These are phyloP conservation scores for Komagataella phaffii DNA, from an alignment of 805 yeast genomes.

Conservation along the genomic window DNA sequence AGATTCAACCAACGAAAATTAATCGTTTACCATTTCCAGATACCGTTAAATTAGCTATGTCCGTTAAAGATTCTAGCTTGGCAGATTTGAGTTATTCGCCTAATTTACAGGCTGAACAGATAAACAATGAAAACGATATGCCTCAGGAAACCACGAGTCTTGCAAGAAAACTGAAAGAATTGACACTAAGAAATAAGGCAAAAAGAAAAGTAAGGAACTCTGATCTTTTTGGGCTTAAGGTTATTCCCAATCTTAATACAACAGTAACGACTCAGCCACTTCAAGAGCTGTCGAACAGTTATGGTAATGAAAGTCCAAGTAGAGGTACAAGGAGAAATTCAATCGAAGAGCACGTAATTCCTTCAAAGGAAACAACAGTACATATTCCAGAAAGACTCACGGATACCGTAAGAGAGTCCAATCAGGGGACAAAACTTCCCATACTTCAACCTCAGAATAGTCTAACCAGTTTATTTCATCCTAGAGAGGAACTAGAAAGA, in stretches of 20 bases:
- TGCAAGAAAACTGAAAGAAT: background rate
- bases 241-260: background rate
- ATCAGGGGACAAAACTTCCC: background rate
- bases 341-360: background rate
- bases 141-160: background rate
- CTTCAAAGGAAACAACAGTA: background rate
- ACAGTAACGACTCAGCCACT: background rate
- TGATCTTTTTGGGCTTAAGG: background rate
- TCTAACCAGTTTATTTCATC: background rate
- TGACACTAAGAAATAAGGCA: background rate
- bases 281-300: background rate
- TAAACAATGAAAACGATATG: background rate
- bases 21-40: background rate
- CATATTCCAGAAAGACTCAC: background rate
- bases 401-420: background rate
- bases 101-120: background rate
- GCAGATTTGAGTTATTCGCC: background rate
- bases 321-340: background rate
- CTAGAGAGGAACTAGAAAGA: background rate
- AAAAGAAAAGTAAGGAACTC: background rate
- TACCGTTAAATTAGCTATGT: background rate
- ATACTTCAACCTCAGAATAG: background rate
- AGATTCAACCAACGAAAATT: background rate
- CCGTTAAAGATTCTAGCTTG: background rate
- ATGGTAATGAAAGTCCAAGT: background rate